Evolutionary conservation across 2,329 filamentous ascomycete genomes (phyloP).

Genomic region (Pestalotiopsis sp.): DNA sequence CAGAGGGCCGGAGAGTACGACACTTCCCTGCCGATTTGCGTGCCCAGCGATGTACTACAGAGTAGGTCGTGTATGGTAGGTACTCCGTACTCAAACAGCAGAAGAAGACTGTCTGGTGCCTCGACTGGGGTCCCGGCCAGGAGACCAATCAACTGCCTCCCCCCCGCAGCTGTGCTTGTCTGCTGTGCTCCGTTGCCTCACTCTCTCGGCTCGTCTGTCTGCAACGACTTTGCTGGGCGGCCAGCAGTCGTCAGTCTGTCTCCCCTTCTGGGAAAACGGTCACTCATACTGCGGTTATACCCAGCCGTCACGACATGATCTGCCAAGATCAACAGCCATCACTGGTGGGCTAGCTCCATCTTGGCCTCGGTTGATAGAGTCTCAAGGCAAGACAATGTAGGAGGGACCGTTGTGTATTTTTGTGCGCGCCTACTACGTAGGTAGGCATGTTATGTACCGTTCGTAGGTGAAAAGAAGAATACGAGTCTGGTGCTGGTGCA

Average conservation of each 20-base stretch:
- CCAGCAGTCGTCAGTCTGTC: neutral
- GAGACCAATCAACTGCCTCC: neutral
- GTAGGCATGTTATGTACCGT: neutral
- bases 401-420: neutral
- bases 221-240: neutral
- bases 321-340: neutral
- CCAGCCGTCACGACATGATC: neutral
- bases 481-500: constrained; percentile 4
- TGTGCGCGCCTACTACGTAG: neutral
- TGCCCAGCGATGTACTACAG: too few species aligned
- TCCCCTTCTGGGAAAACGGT: neutral
- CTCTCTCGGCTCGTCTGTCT: neutral
- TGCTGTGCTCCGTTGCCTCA: constrained; percentile 5
- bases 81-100: neutral
- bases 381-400: constrained; percentile 9
- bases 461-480: neutral
- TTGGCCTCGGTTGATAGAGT: neutral
- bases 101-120: neutral
- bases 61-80: too few species aligned
- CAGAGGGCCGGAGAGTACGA: neutral
- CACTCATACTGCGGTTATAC: neutral
- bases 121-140: neutral
- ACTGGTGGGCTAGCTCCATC: neutral
- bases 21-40: neutral
- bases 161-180: neutral